phyloP scores from a whole-genome alignment of 129 eudicot genomes.

The Helianthus tuberosus region DNA sequence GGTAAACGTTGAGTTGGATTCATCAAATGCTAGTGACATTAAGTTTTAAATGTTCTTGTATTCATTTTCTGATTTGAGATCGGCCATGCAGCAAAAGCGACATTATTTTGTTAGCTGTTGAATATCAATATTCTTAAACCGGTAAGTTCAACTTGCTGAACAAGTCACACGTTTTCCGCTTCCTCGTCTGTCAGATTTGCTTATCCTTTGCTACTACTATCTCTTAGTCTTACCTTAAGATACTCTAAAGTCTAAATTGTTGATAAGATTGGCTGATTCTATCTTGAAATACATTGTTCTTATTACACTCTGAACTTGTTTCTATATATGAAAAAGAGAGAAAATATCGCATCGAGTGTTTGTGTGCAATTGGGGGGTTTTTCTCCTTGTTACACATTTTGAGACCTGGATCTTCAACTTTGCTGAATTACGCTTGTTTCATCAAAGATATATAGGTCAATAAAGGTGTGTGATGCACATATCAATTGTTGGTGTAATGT shows the following conservation, averaged over 20 bases:
- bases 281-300: not conserved
- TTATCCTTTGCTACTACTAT: not conserved
- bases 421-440: not conserved
- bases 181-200: slow-evolving; percentile 12
- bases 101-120: slow-evolving; percentile 10
- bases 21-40: not conserved
- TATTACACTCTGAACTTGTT: not conserved
- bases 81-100: not conserved
- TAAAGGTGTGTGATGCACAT: slow-evolving; percentile 12
- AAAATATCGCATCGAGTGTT: not conserved
- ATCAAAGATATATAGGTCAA: not conserved
- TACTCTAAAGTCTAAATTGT: not conserved
- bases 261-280: not conserved
- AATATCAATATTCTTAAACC: slow-evolving; percentile 8
- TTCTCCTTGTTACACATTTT: not conserved
- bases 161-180: not conserved
- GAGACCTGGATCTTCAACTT: slow-evolving; percentile 2
- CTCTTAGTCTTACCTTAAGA: not conserved
- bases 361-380: slow-evolving; percentile 1
- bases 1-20: not conserved
- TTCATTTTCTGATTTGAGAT: slow-evolving; percentile 1
- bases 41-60: not conserved
- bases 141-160: not conserved
- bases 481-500: slow-evolving; percentile 8
- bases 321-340: not conserved